Base-by-base conservation (phyloP, 495 filamentous ascomycete species). In the Cercophora newfieldiana region DNA sequence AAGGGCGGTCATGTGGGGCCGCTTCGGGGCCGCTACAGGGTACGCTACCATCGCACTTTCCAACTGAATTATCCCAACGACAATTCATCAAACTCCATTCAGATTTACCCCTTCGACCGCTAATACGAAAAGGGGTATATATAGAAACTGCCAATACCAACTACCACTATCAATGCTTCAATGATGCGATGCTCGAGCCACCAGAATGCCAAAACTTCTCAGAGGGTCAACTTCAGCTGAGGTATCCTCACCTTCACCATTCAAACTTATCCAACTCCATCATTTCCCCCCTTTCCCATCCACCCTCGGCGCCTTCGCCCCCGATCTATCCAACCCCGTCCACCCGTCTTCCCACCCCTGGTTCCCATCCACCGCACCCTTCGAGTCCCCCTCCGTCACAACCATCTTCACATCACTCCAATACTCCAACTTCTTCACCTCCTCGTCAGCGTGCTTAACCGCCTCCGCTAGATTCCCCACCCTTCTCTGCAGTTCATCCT, bases 391-490 rank as follows among this genome's bases (percentile, higher is more conserved):
- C 24, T 80, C 75, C 48, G 80, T 78, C 1, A 83, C 85, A 75
- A 90, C 83, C 44, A 77, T 83, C 64, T 86, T 89, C 66, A 91
- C 83, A 66, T 93, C 90, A 68, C 86, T 89, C 90, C 90, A 93
- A 72, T 87, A 93, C 69, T 91, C 88, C 24, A 92, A 77, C 64
- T 76, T 81, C 68, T 84, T 83, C 31, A 91, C 88, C 61, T 91
- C 87, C 56, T 85, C 84, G 59, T 91, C 89, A 0, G 90, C 90
- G 44, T 85, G 82, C 58, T 81, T 75, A 14, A 91, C 77, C 0
- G 90, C 86, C 25, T 72, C 79, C 37, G 79, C 76, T 5, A 92
- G 79, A 64, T 87, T 83, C 37, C 86, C 80, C 14, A 82, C 77
- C 54, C 78, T 80, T 18, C 71, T 70, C 28, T 73, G 58, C 37